A percentile compares a stretch with the other conserved stretches of the same genome.
Evolutionary conservation across 2,329 filamentous ascomycete species (phyloP).

Genomic region (Ascochyta lentis): DNA sequence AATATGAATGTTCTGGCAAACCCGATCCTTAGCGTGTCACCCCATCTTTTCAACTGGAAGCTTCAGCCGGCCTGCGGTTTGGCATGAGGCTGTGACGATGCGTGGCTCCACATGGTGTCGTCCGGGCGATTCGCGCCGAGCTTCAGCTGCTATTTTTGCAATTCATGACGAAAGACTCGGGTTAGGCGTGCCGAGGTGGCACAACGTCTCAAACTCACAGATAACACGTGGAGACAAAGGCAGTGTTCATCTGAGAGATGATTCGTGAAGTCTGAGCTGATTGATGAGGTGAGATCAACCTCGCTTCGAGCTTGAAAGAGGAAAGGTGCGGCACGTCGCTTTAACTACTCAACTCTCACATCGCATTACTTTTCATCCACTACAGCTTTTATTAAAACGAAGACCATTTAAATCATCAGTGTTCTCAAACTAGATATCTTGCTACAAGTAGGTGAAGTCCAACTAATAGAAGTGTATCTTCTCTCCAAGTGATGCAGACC

Average conservation of each 20-base stretch:
- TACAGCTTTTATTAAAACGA: no score
- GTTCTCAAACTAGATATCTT: no score
- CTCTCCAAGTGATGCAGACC: no score
- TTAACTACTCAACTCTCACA: no score
- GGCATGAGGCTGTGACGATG: conserved; percentile 14
- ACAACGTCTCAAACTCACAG: conserved; percentile 5
- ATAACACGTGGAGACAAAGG: not conserved
- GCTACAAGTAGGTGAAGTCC: no score
- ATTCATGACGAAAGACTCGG: conserved; percentile 10
- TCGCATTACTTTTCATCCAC: no score
- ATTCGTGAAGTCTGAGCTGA: not conserved
- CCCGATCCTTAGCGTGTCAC: conserved; percentile 9
- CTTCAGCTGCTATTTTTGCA: conserved; percentile 13
- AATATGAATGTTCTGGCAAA: not conserved
- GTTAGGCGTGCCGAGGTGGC: conserved; percentile 12
- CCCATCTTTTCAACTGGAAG: conserved; percentile 1
- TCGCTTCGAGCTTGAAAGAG: conserved; percentile 7
- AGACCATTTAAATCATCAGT: no score
- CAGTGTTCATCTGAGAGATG: not conserved
- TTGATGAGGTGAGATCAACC: conserved; percentile 1
- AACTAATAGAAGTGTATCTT: no score
- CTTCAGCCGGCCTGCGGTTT: conserved; percentile 4
- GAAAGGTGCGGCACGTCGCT: conserved; percentile 1
- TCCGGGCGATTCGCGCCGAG: conserved; percentile 8
- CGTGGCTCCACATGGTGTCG: conserved; percentile 17